phyloP scores from a whole-genome alignment of 495 filamentous ascomycete genomes.

The Podospora didyma region DNA sequence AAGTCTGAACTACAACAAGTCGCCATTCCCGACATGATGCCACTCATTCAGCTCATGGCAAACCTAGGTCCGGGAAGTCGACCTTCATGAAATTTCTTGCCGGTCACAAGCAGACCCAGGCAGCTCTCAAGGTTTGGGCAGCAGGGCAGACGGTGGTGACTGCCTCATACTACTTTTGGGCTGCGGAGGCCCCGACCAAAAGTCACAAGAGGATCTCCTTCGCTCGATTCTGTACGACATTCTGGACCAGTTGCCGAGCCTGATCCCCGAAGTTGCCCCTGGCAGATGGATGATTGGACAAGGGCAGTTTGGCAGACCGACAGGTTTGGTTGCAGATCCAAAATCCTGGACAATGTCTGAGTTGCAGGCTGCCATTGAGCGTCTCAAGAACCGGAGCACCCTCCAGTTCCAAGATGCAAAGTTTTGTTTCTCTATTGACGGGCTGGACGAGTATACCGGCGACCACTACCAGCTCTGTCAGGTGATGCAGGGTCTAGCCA shows the following conservation, averaged over 20 bases:
- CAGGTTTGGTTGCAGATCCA: neutral
- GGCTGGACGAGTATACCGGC: constrained; percentile 21
- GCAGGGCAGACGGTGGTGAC: neutral
- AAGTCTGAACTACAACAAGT: no score
- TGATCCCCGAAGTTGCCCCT: constrained; percentile 8
- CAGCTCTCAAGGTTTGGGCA: constrained; percentile 21
- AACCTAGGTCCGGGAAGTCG: constrained; percentile 37
- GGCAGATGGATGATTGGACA: neutral
- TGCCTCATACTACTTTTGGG: constrained; percentile 35
- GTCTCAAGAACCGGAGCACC: neutral
- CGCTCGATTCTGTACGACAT: constrained; percentile 39
- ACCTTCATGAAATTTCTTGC: constrained; percentile 37
- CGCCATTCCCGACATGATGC: no score
- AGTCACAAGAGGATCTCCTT: constrained; percentile 41
- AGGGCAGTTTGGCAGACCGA: no score
- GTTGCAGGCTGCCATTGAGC: neutral
- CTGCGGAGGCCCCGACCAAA: constrained; percentile 31
- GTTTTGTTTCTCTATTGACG: constrained; percentile 29
- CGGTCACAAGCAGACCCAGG: constrained; percentile 8
- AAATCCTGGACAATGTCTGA: neutral
- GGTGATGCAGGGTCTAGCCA: neutral
- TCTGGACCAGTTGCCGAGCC: constrained; percentile 22
- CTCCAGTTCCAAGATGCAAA: neutral
- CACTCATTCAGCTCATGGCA: no score
- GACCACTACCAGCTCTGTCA: constrained; percentile 14